Percentiles rank a stretch among this genome's conserved stretches.
These are phyloP conservation scores for Candida rishiriensis DNA, from an alignment of 805 yeast genomes.

Conservation along the genomic window DNA sequence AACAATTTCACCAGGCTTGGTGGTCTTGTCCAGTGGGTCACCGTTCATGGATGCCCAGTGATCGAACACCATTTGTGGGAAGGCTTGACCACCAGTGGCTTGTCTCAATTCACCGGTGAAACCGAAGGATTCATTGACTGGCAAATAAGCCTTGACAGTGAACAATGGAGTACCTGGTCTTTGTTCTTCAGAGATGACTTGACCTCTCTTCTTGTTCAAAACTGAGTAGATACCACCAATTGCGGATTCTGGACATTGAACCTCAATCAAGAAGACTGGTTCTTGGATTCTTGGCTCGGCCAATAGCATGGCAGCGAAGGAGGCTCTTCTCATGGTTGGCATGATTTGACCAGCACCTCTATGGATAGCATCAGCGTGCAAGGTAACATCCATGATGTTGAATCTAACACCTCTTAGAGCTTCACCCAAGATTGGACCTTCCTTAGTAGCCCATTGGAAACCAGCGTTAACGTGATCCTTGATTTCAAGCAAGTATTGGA, in stretches of 20 bases:
- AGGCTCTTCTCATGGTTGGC: conserved; percentile 99
- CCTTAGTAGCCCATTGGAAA: conserved; percentile 99
- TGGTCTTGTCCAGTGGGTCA: conserved; percentile 84
- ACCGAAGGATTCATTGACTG: conserved; percentile 99
- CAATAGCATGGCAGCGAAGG: conserved; percentile 95
- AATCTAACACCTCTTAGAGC: conserved; percentile 92
- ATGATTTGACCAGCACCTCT: conserved; percentile 99
- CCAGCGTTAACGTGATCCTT: conserved; percentile 99
- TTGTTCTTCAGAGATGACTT: conserved; percentile 98
- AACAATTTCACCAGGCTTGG: conserved; percentile 61
- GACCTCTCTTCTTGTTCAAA: conserved; percentile 99
- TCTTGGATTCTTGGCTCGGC: conserved; percentile 99
- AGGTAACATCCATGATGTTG: conserved; percentile 97
- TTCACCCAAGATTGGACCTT: conserved; percentile 99
- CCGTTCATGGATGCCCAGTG: conserved; percentile 93
- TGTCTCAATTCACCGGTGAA: conserved; percentile 99
- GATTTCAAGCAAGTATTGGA: conserved; percentile 97
- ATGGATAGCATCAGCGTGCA: conserved; percentile 99
- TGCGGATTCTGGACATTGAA: conserved; percentile 98
- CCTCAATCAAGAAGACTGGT: conserved; percentile 98
- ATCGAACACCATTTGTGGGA: conserved; percentile 99
- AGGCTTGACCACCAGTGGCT: conserved; percentile 99
- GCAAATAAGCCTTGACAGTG: conserved; percentile 99
- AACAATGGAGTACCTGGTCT: conserved; percentile 99
- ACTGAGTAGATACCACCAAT: conserved; percentile 99